These are phyloP conservation scores for Colletotrichum musicola DNA, from an alignment of 2,329 filamentous ascomycete species.

Conservation along the genomic window DNA sequence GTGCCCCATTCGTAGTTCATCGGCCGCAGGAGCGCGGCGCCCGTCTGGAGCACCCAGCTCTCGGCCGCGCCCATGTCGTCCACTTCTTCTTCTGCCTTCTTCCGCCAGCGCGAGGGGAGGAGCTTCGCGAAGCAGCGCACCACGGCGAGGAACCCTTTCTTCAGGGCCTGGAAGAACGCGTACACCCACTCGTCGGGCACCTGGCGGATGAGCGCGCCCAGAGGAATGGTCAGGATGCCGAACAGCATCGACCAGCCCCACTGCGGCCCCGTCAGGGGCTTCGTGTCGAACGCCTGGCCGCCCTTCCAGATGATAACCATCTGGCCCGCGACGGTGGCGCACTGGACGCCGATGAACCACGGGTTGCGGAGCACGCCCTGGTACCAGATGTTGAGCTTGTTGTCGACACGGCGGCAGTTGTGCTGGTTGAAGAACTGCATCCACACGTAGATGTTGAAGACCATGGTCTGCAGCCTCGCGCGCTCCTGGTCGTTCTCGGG, in stretches of 20 bases:
- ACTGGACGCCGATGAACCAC: conserved; percentile 79
- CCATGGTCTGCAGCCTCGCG: conserved; percentile 71
- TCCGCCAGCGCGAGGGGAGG: conserved; percentile 38
- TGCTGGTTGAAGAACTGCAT: conserved; percentile 92
- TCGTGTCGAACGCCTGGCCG: conserved; percentile 74
- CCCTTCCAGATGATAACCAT: conserved; percentile 80
- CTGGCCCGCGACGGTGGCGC: conserved; percentile 77
- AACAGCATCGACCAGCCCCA: conserved; percentile 80
- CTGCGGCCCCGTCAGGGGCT: conserved; percentile 70
- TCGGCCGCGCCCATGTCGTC: conserved; percentile 36
- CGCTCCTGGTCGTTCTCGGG: conserved; percentile 17
- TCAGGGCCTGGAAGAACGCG: conserved; percentile 43
- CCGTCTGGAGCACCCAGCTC: conserved; percentile 43
- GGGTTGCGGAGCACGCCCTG: conserved; percentile 80
- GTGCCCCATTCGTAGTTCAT: conserved; percentile 43
- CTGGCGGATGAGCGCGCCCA: conserved; percentile 61
- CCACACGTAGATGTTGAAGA: conserved; percentile 90
- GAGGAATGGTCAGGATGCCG: conserved; percentile 74
- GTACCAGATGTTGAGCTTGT: conserved; percentile 83
- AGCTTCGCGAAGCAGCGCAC: conserved; percentile 37
- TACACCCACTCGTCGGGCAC: conserved; percentile 58
- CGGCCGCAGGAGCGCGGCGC: conserved; percentile 41
- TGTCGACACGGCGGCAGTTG: conserved; percentile 86
- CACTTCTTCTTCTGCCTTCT: conserved; percentile 36
- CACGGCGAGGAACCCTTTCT: conserved; percentile 45